Conservation (phyloP, 768 basidiomycete species). For the Cubamyces sp. region DNA sequence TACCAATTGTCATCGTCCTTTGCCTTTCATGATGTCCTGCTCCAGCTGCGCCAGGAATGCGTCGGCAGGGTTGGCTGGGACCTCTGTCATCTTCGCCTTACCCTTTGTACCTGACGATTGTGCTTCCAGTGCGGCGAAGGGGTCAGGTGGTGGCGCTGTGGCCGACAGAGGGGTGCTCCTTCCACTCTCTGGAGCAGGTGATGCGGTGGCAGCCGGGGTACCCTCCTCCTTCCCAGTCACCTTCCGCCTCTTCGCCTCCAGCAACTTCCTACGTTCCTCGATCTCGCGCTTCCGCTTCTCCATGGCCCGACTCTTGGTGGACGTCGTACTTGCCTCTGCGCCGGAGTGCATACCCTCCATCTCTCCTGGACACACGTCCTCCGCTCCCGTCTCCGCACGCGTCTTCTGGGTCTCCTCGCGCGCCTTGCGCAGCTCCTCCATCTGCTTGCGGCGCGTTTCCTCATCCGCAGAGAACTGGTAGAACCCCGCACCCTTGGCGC, state of each 20-base stretch:
- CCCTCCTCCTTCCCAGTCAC: conserved; percentile 29
- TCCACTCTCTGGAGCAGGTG: neutral
- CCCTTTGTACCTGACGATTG: conserved; percentile 24
- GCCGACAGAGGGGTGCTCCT: neutral
- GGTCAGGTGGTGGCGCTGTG: conserved; percentile 37
- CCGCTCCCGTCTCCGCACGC: conserved; percentile 61
- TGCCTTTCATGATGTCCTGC: conserved; percentile 54
- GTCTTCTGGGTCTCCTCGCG: conserved; percentile 73
- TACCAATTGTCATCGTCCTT: conserved; percentile 17
- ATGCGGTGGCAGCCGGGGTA: neutral
- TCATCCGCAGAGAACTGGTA: conserved; percentile 92
- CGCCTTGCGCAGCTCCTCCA: conserved; percentile 75
- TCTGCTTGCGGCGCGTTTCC: conserved; percentile 72
- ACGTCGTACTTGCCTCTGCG: conserved; percentile 28
- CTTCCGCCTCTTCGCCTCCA: conserved; percentile 75
- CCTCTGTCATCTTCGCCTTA: conserved; percentile 32
- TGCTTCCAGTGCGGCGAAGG: conserved; percentile 55
- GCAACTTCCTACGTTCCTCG: conserved; percentile 60
- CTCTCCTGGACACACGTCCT: conserved; percentile 68
- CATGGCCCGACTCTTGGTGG: conserved; percentile 55
- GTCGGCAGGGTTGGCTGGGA: conserved; percentile 51
- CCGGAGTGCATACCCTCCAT: conserved; percentile 71
- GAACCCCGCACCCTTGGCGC: conserved; percentile 87
- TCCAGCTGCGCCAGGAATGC: conserved; percentile 69
- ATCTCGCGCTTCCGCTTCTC: conserved; percentile 77